These are phyloP conservation scores for Cryptococcus sp. DNA, from an alignment of 1,284 basidiomycete species.

Conservation along the genomic window DNA sequence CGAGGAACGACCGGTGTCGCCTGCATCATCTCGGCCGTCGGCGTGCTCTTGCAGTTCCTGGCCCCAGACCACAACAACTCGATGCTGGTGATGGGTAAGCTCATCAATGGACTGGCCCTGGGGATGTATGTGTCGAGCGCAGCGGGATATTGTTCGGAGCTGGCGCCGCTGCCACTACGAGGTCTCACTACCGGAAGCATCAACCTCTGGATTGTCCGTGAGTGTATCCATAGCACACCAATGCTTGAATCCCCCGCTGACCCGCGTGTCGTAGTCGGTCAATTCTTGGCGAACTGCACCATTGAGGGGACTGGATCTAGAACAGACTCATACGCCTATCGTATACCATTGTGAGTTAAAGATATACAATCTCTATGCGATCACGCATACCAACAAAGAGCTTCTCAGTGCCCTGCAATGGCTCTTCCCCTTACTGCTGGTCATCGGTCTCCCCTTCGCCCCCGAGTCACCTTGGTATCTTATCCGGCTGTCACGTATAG, in stretches of 20 bases:
- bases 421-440: slow-evolving; percentile 28
- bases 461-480: slow-evolving; percentile 37
- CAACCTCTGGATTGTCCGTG: slow-evolving; percentile 21
- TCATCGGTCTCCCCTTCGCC: slow-evolving; percentile 17
- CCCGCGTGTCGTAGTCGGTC: slow-evolving; percentile 11
- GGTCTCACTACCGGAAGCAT: slow-evolving; percentile 19
- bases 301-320: slow-evolving; percentile 13
- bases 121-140: slow-evolving; percentile 20
- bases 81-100: slow-evolving; percentile 22
- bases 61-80: slow-evolving; percentile 16
- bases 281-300: slow-evolving; percentile 16
- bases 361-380: too few species aligned
- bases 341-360: slow-evolving; percentile 36
- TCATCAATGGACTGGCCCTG: slow-evolving; percentile 20
- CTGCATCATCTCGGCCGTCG: slow-evolving; percentile 15
- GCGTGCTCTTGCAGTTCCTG: slow-evolving; percentile 24
- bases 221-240: neutral
- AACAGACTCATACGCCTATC: slow-evolving; percentile 32
- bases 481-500: slow-evolving; percentile 16
- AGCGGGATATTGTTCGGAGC: slow-evolving; percentile 14
- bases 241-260: too few species aligned
- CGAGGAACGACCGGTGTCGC: slow-evolving; percentile 14
- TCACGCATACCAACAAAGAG: too few species aligned
- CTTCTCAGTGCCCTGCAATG: slow-evolving; percentile 35
- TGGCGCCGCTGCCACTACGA: slow-evolving; percentile 12